phyloP scores from a whole-genome alignment of 305 asterid genomes.

The Solanum chacoense region DNA sequence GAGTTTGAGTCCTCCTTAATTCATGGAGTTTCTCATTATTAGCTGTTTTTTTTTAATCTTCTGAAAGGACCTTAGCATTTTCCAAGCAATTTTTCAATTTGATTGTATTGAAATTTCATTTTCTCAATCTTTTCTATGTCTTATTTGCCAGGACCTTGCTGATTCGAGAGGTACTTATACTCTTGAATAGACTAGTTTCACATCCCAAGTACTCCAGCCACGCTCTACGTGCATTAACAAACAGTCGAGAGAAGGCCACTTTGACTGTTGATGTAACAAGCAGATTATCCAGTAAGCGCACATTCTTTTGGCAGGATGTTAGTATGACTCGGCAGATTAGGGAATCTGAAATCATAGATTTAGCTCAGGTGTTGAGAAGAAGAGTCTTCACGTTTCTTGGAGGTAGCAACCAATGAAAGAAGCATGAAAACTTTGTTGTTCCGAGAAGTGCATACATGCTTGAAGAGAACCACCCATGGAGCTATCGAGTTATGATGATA shows the following conservation, averaged over 20 bases:
- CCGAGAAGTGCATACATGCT: neutral
- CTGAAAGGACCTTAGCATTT: neutral
- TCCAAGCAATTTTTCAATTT: neutral
- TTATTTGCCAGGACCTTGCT: slow-evolving; percentile 49
- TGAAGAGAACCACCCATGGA: neutral
- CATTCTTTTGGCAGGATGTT: slow-evolving; percentile 39
- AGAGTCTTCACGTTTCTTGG: slow-evolving; percentile 59
- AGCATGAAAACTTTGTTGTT: neutral
- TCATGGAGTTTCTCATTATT: neutral
- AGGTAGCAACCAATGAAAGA: slow-evolving; percentile 31
- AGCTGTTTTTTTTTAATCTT: neutral
- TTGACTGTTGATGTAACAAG: slow-evolving; percentile 51
- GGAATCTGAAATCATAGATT: slow-evolving; percentile 60
- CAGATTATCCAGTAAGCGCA: slow-evolving; percentile 47
- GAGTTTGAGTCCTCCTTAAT: neutral
- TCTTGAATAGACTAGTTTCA: slow-evolving; percentile 77
- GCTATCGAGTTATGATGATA: neutral
- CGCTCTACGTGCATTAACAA: slow-evolving; percentile 58
- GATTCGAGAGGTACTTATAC: slow-evolving; percentile 75
- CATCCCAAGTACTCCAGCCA: slow-evolving; percentile 58
- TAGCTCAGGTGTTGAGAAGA: slow-evolving; percentile 67
- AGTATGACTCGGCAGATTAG: slow-evolving; percentile 35
- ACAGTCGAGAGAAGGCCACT: slow-evolving; percentile 46
- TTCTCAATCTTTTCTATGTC: neutral
- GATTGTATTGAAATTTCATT: neutral